Evolutionary conservation across 371 early-diverging fungal species (phyloP).

Genomic region (Gilbertella persicaria): DNA sequence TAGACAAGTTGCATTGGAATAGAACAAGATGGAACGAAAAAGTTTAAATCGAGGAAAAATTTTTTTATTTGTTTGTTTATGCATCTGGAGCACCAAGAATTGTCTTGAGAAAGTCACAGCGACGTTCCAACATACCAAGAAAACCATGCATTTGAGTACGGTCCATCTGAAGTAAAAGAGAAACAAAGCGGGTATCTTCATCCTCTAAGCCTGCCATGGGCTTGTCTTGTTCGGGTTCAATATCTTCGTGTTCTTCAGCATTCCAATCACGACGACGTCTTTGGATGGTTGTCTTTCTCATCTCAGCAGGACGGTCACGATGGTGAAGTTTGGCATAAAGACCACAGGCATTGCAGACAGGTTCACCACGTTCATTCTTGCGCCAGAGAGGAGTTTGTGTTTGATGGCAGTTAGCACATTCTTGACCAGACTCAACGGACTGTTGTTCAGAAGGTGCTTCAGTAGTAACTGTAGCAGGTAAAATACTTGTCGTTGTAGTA

Average conservation of each 20-base stretch:
- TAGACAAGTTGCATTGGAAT: too few relatives aligned
- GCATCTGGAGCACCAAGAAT: slow-evolving; percentile 10
- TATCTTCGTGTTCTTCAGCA: slow-evolving; percentile 10
- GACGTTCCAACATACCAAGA: slow-evolving; percentile 45
- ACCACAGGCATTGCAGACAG: slow-evolving; percentile 92
- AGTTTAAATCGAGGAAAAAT: neutral
- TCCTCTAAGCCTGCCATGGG: slow-evolving; percentile 23
- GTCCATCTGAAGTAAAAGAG: slow-evolving; percentile 50
- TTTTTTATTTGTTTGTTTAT: slow-evolving; percentile 2
- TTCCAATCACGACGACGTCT: slow-evolving; percentile 34
- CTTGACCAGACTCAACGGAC: slow-evolving; percentile 9
- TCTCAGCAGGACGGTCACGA: slow-evolving; percentile 31
- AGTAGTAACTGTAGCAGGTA: slow-evolving; percentile 12
- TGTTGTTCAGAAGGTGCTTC: slow-evolving; percentile 3
- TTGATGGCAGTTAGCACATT: slow-evolving; percentile 84
- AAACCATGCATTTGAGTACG: slow-evolving; percentile 56
- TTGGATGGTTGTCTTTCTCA: slow-evolving; percentile 35
- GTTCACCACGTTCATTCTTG: slow-evolving; percentile 78
- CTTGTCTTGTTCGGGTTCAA: slow-evolving; percentile 3
- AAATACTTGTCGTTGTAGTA: neutral
- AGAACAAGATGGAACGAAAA: neutral
- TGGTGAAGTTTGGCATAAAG: slow-evolving; percentile 61
- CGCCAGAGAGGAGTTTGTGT: slow-evolving; percentile 92
- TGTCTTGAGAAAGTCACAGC: slow-evolving; percentile 34
- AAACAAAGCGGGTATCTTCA: slow-evolving; percentile 45